Evolutionary conservation across 169 alveolate genomes (phyloP).

Genomic region (Fabrea salina): DNA sequence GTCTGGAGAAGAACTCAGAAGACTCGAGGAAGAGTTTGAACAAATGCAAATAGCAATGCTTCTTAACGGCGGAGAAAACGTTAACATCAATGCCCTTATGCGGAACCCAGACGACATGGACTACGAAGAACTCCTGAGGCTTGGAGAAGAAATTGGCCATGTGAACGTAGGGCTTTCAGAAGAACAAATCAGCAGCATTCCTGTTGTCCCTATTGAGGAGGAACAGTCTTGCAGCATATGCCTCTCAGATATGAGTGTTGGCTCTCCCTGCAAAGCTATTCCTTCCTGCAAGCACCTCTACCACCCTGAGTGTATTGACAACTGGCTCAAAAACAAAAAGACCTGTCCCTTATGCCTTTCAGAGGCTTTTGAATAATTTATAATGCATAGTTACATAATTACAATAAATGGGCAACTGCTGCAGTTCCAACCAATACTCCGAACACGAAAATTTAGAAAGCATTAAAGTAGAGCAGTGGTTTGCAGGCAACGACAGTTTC

Average conservation of each 20-base stretch:
- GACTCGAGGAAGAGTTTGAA: too few species aligned
- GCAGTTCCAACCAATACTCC: neutral
- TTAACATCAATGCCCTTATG: too few species aligned
- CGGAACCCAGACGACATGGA: slow-evolving; percentile 68
- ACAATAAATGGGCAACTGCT: neutral
- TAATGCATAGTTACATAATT: neutral
- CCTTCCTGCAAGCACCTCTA: slow-evolving; percentile 69
- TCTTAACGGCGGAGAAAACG: too few species aligned
- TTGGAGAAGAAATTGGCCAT: slow-evolving; percentile 66
- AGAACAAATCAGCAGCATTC: slow-evolving; percentile 32
- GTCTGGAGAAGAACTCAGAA: too few species aligned
- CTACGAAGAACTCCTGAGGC: slow-evolving; percentile 68
- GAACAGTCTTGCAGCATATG: neutral
- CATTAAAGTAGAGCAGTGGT: neutral
- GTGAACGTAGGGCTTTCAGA: slow-evolving; percentile 62
- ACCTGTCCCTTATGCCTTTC: slow-evolving; percentile 61
- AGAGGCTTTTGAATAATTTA: too few species aligned
- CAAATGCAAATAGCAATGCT: too few species aligned
- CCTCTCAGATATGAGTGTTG: neutral
- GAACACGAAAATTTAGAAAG: neutral
- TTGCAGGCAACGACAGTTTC: neutral
- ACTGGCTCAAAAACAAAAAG: slow-evolving; percentile 60
- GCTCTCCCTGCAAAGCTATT: neutral
- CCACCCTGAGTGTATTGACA: slow-evolving; percentile 58
- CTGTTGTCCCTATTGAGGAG: neutral